A percentile compares a stretch with the other conserved stretches of the same genome.
phyloP scores from a whole-genome alignment of 345 rosid genomes.

The Camelina hispida region DNA sequence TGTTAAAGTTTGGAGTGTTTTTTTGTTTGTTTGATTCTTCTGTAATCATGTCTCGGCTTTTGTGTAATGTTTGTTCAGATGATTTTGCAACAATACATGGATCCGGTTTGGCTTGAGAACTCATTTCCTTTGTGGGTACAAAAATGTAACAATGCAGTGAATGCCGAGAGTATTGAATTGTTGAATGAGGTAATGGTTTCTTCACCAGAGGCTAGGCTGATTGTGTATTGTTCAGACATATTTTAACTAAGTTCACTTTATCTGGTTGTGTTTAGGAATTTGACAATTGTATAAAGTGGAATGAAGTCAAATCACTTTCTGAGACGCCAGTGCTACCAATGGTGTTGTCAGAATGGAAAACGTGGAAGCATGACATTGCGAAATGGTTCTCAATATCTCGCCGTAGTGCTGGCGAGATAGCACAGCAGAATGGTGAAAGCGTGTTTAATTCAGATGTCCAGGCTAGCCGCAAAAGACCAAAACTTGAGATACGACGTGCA shows the following conservation, averaged over 20 bases:
- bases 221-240: neutral
- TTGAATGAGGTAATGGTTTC: conserved; percentile 81
- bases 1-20: neutral
- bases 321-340: conserved; percentile 68
- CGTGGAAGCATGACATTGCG: conserved; percentile 94
- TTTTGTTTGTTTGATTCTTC: neutral
- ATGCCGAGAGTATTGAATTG: conserved; percentile 86
- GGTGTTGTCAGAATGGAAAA: conserved; percentile 91
- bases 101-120: conserved; percentile 66
- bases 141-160: conserved; percentile 64
- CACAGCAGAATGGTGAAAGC: conserved; percentile 51
- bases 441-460: conserved; percentile 56
- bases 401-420: conserved; percentile 50
- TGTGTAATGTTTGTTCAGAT: conserved; percentile 58
- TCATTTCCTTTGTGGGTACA: conserved; percentile 71
- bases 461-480: conserved; percentile 74
- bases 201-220: neutral
- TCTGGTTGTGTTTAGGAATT: conserved; percentile 64
- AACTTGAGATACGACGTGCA: conserved; percentile 94
- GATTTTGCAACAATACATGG: conserved; percentile 68
- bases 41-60: conserved; percentile 12
- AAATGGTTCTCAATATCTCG: conserved; percentile 80
- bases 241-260: conserved; percentile 9
- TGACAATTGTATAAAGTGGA: conserved; percentile 75
- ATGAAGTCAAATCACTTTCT: conserved; percentile 71